A percentile compares a stretch with the other conserved stretches of the same genome.
Conservation (phyloP, 2,329 filamentous ascomycete species). For the Arthrobotrys entomopaga region DNA sequence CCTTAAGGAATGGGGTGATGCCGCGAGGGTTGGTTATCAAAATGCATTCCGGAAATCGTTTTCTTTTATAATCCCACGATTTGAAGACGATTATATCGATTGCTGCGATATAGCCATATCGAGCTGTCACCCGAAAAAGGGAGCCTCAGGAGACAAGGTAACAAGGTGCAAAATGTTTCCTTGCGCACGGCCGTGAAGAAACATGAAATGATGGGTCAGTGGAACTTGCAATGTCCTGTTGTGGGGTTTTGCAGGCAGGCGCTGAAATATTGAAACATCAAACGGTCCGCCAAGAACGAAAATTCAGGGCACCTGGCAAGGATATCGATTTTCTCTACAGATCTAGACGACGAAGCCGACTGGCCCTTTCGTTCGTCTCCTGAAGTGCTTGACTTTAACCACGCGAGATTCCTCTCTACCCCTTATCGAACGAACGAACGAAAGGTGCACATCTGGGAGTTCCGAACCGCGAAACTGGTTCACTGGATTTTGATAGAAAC, state of each 20-base stretch:
- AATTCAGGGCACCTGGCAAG: slow-evolving; percentile 16
- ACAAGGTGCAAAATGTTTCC: slow-evolving; percentile 7
- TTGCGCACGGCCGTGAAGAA: slow-evolving; percentile 27
- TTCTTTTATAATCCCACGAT: slow-evolving; percentile 38
- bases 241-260: slow-evolving; percentile 24
- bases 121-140: slow-evolving; percentile 2
- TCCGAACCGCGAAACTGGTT: slow-evolving; percentile 39
- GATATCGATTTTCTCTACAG: slow-evolving; percentile 23
- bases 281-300: slow-evolving; percentile 12
- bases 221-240: slow-evolving; percentile 20
- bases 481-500: slow-evolving; percentile 1
- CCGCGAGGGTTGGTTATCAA: slow-evolving; percentile 18
- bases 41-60: slow-evolving; percentile 18
- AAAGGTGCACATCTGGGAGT: neutral
- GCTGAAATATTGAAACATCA: slow-evolving; percentile 32
- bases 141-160: slow-evolving; percentile 22
- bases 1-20: slow-evolving; percentile 30
- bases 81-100: slow-evolving; percentile 27
- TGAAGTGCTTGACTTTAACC: slow-evolving; percentile 11
- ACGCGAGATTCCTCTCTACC: slow-evolving; percentile 38
- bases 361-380: slow-evolving; percentile 25
- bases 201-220: neutral
- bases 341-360: slow-evolving; percentile 18
- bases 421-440: slow-evolving; percentile 7
- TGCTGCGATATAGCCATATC: slow-evolving; percentile 9